Evolutionary conservation across 495 filamentous ascomycete genomes (phyloP).

Genomic region (Penicillium nucicola): DNA sequence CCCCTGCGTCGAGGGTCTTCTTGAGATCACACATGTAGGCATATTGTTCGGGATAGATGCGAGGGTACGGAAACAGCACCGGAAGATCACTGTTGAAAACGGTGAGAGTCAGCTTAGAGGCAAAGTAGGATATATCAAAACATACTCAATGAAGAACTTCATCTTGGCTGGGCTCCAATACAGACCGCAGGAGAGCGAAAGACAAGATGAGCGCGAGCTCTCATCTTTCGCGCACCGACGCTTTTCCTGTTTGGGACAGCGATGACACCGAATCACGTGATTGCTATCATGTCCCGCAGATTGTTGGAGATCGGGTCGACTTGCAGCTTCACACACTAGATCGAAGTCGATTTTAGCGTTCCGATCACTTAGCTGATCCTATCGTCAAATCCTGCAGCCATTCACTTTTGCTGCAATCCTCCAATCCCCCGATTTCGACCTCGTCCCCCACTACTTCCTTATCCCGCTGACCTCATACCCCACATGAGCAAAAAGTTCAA

Average conservation of each 20-base stretch:
- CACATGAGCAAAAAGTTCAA: slow-evolving; percentile 70
- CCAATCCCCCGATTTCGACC: slow-evolving; percentile 3
- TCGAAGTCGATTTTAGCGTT: slow-evolving; percentile 2
- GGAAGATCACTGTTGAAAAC: slow-evolving; percentile 67
- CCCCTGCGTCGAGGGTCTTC: slow-evolving; percentile 87
- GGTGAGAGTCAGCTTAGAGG: slow-evolving; percentile 1
- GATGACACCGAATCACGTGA: slow-evolving; percentile 44
- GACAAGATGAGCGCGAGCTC: slow-evolving; percentile 4
- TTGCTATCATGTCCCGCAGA: slow-evolving; percentile 2
- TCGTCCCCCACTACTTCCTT: slow-evolving; percentile 17
- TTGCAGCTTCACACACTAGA: slow-evolving; percentile 12
- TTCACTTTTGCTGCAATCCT: slow-evolving; percentile 2
- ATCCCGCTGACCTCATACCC: slow-evolving; percentile 39
- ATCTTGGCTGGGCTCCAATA: slow-evolving; percentile 54
- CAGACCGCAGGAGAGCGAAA: slow-evolving; percentile 15
- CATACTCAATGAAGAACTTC: slow-evolving; percentile 94
- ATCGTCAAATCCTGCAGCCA: neutral
- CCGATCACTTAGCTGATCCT: neutral
- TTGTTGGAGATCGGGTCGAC: slow-evolving; percentile 18
- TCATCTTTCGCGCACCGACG: slow-evolving; percentile 5
- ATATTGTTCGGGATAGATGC: slow-evolving; percentile 99
- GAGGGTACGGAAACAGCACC: slow-evolving; percentile 94
- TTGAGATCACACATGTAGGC: slow-evolving; percentile 99
- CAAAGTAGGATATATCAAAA: neutral
- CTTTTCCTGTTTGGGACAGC: slow-evolving; percentile 37